These are phyloP conservation scores for Aspergillus heteromorphus DNA, from an alignment of 495 filamentous ascomycete genomes.

Conservation along the genomic window DNA sequence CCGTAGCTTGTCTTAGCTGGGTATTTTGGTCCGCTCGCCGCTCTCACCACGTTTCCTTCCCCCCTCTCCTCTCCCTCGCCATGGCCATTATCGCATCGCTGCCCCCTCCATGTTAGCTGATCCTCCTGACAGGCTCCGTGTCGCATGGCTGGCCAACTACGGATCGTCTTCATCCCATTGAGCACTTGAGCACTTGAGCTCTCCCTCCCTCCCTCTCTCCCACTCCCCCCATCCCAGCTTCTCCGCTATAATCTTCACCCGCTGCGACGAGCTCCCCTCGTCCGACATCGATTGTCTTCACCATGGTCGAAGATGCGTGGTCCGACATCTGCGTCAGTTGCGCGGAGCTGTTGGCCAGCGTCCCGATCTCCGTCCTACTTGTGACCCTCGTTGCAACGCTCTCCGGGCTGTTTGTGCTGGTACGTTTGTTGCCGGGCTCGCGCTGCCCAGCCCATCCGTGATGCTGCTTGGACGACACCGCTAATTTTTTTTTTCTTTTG, in stretches of 20 bases:
- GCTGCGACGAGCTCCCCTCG: neutral
- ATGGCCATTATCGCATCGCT: constrained; percentile 7
- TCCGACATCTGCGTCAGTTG: constrained; percentile 33
- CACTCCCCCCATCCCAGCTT: neutral
- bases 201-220: neutral
- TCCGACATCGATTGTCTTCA: constrained; percentile 1
- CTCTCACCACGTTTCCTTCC: constrained; percentile 11
- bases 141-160: constrained; percentile 33
- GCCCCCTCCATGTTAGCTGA: constrained; percentile 9
- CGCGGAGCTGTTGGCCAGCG: constrained; percentile 21
- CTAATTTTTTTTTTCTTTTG: neutral
- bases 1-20: neutral
- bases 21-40: neutral
- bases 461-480: neutral
- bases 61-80: neutral
- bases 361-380: constrained; percentile 29
- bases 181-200: constrained; percentile 18
- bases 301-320: constrained; percentile 32
- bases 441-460: neutral
- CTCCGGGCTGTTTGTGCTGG: constrained; percentile 33
- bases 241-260: neutral
- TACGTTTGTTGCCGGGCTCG: constrained; percentile 28
- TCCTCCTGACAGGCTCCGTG: constrained; percentile 12
- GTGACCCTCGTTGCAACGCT: constrained; percentile 23
- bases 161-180: constrained; percentile 20